A percentile compares a stretch with the other conserved stretches of the same genome.
Evolutionary conservation across 805 yeast genomes (phyloP).

Genomic region (Yarrowia phangngaensis): DNA sequence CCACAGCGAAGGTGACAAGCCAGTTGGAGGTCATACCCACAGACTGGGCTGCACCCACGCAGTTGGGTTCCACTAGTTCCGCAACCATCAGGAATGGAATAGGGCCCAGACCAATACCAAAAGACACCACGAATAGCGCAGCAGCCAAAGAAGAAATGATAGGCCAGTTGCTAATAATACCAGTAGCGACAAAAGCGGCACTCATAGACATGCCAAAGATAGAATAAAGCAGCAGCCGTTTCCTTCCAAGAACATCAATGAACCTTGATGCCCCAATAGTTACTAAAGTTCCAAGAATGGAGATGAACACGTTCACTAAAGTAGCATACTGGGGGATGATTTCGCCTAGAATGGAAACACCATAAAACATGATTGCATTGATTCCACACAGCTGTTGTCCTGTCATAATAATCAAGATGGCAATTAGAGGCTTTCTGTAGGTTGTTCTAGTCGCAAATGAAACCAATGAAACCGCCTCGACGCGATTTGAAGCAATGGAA

Average conservation of each 20-base stretch:
- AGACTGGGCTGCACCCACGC: slow-evolving; percentile 84
- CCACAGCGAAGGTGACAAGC: slow-evolving; percentile 76
- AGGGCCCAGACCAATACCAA: slow-evolving; percentile 93
- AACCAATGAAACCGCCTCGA: slow-evolving; percentile 24
- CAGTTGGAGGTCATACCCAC: slow-evolving; percentile 90
- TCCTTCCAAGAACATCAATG: slow-evolving; percentile 74
- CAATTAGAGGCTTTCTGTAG: slow-evolving; percentile 56
- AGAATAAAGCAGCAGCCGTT: slow-evolving; percentile 64
- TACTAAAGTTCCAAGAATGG: slow-evolving; percentile 66
- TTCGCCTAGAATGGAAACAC: slow-evolving; percentile 67
- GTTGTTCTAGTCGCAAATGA: slow-evolving; percentile 51
- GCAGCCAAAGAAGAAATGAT: slow-evolving; percentile 10
- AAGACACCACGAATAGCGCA: slow-evolving; percentile 62
- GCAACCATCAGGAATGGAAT: slow-evolving; percentile 86
- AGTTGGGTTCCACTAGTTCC: slow-evolving; percentile 79
- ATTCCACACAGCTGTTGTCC: slow-evolving; percentile 93
- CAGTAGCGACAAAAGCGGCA: slow-evolving; percentile 60
- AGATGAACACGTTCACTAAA: slow-evolving; percentile 68
- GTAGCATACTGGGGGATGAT: slow-evolving; percentile 71
- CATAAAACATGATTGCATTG: slow-evolving; percentile 88
- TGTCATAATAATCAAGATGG: slow-evolving; percentile 66
- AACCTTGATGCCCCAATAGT: slow-evolving; percentile 71
- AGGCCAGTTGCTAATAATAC: slow-evolving; percentile 44
- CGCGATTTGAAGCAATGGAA: slow-evolving; percentile 2
- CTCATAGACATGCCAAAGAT: slow-evolving; percentile 64